A percentile compares a stretch with the other conserved stretches of the same genome.
Evolutionary conservation across 2,329 filamentous ascomycete genomes (phyloP).

Genomic region (Coccinonectria pachysandricola): DNA sequence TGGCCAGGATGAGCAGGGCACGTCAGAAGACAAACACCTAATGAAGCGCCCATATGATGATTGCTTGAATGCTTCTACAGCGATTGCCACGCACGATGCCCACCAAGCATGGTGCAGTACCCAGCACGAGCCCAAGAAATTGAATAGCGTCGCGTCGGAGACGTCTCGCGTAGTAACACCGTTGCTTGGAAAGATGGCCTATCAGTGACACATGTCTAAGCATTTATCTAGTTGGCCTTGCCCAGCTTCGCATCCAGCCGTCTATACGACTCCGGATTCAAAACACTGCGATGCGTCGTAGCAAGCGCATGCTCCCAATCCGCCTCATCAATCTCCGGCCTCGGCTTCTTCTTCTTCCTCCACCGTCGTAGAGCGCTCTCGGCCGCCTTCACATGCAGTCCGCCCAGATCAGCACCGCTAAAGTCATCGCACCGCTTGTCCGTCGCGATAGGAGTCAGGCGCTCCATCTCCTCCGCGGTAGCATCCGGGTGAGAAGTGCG

Average conservation of each 20-base stretch:
- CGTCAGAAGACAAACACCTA: no score
- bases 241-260: conserved; percentile 16
- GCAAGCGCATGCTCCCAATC: conserved; percentile 45
- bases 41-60: no score
- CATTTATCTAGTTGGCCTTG: conserved; percentile 4
- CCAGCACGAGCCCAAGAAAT: no score
- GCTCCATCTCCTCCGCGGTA: conserved; percentile 36
- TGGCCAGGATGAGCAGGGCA: no score
- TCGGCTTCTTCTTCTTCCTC: conserved; percentile 18
- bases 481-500: conserved; percentile 29
- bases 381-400: conserved; percentile 37
- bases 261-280: conserved; percentile 34
- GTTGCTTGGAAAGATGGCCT: neutral
- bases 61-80: no score
- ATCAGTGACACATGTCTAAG: neutral
- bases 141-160: no score
- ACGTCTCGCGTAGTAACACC: no score
- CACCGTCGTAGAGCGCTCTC: conserved; percentile 36
- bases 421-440: conserved; percentile 63
- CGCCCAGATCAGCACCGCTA: conserved; percentile 55
- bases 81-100: no score
- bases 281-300: conserved; percentile 40
- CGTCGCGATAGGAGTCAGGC: conserved; percentile 54
- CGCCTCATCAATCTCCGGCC: conserved; percentile 19
- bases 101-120: no score